Percentiles rank a stretch among this genome's conserved stretches.
These are phyloP conservation scores for Candolleomyces aberdarensis DNA, from an alignment of 768 basidiomycete species.

Conservation along the genomic window DNA sequence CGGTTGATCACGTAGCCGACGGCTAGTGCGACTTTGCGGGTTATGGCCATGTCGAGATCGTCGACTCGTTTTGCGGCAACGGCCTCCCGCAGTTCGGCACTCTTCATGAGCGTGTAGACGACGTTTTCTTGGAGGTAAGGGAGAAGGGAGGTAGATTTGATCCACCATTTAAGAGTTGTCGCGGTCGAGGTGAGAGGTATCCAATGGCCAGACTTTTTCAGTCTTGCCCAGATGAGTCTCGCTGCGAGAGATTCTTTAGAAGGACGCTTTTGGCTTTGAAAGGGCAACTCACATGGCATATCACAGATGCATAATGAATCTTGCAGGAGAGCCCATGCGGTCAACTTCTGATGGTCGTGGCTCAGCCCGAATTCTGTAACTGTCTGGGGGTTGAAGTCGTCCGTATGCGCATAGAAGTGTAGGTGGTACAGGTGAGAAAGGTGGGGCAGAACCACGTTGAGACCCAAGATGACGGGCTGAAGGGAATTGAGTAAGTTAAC, in stretches of 20 bases:
- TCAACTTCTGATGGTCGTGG: not conserved
- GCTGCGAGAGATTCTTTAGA: not conserved
- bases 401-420: not conserved
- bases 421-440: not conserved
- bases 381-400: not conserved
- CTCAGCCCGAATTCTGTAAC: not conserved
- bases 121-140: not conserved
- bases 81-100: not conserved
- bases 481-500: not conserved
- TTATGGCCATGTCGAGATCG: not conserved
- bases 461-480: not conserved
- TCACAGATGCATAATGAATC: not conserved
- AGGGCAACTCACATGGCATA: not conserved
- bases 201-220: not conserved
- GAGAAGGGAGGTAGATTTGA: not conserved
- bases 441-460: not conserved
- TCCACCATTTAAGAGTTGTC: not conserved
- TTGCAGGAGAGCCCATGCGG: not conserved
- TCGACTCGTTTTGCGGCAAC: too few species aligned
- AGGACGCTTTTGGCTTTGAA: not conserved
- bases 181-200: not conserved
- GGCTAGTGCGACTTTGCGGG: not conserved
- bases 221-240: not conserved
- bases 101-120: not conserved
- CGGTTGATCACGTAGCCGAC: not conserved